Conservation (phyloP, 495 filamentous ascomycete species). For the Aspergillus ellipticus region DNA sequence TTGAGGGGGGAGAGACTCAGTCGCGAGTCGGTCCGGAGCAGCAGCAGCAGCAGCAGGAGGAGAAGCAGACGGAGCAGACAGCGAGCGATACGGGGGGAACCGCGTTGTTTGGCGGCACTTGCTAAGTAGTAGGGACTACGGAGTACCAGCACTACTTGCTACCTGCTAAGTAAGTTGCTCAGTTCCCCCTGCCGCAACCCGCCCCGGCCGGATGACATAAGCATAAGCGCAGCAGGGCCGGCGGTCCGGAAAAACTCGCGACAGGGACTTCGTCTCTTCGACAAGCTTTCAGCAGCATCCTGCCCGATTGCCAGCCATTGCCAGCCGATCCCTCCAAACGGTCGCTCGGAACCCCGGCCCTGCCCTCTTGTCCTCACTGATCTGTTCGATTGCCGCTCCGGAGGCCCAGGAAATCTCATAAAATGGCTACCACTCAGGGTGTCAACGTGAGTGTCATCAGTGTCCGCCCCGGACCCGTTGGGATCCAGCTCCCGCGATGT, state of each 20-base stretch:
- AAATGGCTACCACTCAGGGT: conserved; percentile 47
- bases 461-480: conserved; percentile 15
- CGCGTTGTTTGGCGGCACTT: no score
- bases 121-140: no score
- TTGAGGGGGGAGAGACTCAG: not conserved
- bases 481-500: conserved; percentile 12
- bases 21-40: no score
- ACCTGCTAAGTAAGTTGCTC: no score
- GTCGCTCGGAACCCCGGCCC: conserved; percentile 32
- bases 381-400: conserved; percentile 24
- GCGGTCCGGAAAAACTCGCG: conserved; percentile 54
- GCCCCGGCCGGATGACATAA: conserved; percentile 49
- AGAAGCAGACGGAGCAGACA: no score
- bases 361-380: conserved; percentile 16
- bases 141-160: no score
- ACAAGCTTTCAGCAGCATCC: conserved; percentile 23
- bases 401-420: conserved; percentile 25
- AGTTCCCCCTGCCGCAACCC: conserved; percentile 7
- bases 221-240: conserved; percentile 38
- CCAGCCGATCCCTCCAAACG: conserved; percentile 35
- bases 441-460: conserved; percentile 43
- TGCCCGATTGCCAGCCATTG: conserved; percentile 39
- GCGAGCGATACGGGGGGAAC: no score
- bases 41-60: not conserved
- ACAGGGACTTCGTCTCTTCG: conserved; percentile 40